phyloP scores from a whole-genome alignment of 2,329 filamentous ascomycete genomes.

The Leptodontidium sp. region DNA sequence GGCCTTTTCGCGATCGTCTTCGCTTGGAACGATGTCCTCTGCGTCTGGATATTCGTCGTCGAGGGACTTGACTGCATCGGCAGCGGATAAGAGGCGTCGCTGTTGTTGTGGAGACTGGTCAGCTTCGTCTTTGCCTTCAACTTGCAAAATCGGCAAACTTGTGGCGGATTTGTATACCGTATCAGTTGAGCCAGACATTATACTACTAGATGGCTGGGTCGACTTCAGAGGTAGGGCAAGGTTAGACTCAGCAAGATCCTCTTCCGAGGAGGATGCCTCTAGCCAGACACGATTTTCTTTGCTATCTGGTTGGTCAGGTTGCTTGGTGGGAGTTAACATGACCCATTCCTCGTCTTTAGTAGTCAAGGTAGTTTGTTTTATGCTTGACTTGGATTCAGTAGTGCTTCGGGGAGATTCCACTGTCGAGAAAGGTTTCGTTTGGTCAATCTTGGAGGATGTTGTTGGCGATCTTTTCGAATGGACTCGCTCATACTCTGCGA shows the following conservation, averaged over 20 bases:
- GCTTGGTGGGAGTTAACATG: conserved; percentile 42
- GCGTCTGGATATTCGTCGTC: conserved; percentile 23
- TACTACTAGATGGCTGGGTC: conserved; percentile 46
- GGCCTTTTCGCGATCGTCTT: conserved; percentile 79
- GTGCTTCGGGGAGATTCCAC: conserved; percentile 36
- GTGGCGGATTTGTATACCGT: conserved; percentile 57
- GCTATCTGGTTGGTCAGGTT: conserved; percentile 21
- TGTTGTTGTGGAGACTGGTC: conserved; percentile 13
- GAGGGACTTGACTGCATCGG: conserved; percentile 44
- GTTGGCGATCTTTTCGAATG: conserved; percentile 41
- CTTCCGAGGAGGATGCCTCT: conserved; percentile 46
- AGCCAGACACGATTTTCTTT: conserved; percentile 44
- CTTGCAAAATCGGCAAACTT: conserved; percentile 57
- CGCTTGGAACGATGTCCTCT: conserved; percentile 32
- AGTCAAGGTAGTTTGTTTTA: conserved; percentile 27
- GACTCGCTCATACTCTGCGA: conserved; percentile 43
- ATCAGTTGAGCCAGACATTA: conserved; percentile 52
- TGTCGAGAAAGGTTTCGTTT: conserved; percentile 17
- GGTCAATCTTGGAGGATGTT: conserved; percentile 21
- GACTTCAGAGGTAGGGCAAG: conserved; percentile 43
- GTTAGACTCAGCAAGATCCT: conserved; percentile 36
- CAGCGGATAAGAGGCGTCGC: conserved; percentile 36
- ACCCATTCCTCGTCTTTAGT: conserved; percentile 45
- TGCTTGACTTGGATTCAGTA: conserved; percentile 30
- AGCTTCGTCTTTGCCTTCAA: conserved; percentile 55